Evolutionary conservation across 2,329 filamentous ascomycete genomes (phyloP), one percentile per base, ranked within the genome.

Genomic region (Trichoderma gracile): DNA sequence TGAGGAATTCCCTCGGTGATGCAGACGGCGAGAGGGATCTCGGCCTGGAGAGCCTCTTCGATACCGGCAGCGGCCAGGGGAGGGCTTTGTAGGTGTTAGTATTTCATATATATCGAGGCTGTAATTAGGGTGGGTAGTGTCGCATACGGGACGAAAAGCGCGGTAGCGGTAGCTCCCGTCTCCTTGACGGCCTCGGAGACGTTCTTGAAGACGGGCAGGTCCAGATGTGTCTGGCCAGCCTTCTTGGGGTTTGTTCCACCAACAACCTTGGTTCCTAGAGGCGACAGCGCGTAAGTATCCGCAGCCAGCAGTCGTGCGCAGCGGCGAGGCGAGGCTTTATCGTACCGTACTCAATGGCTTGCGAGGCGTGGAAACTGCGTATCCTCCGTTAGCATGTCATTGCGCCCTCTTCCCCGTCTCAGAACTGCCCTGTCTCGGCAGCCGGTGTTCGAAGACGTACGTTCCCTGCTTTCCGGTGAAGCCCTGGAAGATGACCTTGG

Each of bases 241-340:
- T 99, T 99, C 86, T 97, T 98, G 77, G 95, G 95, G 84, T 98
- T 98, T 76, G 94, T 98, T 77, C 95, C 95, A 79, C 95, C 95
- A 71, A 99, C 93, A 71, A 99, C 92, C 78, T 97, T 94, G 73
- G 95, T 99, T 78, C 94, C 92, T 96, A 65, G 40, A 68, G 61
- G 21, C 30, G 23, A 27, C 27, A 56, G 40, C 58, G 62, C 66
- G 67, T 76, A 65, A 76, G 74, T 65, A 21, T 14, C 52, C 21
- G 40, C 33, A 19, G 38, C 43, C 61, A 45, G 56, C 55, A 7
- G 46, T 45, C 45, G 63, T 65, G 66, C 63, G 60, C 56, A 30
- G 67, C 70, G 67, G 73, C 21, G 57, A 52, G 45, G 21, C 40
- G 50, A 38, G 57, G 33, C 38, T 56, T 64, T 46, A 64, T 69